Conservation (phyloP, 176 grass and related monocot genomes). For the Bromus sterilis region DNA sequence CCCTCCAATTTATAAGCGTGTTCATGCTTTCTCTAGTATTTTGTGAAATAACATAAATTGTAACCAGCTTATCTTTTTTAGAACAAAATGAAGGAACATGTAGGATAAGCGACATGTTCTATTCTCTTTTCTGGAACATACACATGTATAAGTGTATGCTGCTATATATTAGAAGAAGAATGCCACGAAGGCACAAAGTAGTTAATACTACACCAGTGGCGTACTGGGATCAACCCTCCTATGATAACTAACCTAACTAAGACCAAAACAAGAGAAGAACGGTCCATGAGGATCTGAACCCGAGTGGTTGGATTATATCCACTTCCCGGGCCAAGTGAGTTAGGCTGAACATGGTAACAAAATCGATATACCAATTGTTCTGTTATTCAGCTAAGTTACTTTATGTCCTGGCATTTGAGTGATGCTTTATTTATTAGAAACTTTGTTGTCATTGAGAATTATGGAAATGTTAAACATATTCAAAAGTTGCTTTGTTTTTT, state of each 20-base stretch:
- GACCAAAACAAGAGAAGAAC: neutral
- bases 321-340: neutral
- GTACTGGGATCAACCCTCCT: neutral
- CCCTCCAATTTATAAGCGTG: neutral
- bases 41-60: neutral
- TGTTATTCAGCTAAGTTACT: neutral
- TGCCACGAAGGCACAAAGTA: neutral
- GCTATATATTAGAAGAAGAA: neutral
- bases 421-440: neutral
- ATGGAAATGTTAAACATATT: neutral
- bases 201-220: neutral
- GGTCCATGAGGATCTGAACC: neutral
- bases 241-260: neutral
- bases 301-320: neutral
- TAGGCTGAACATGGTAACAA: neutral
- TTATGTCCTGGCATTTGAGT: neutral
- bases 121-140: neutral
- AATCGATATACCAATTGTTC: neutral
- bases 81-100: neutral
- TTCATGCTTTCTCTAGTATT: neutral
- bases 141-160: neutral
- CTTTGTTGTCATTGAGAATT: neutral
- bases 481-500: neutral
- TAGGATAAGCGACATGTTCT: neutral
- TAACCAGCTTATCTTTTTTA: neutral